Evolutionary conservation across 345 rosid genomes (phyloP).

Genomic region (Dovyalis caffra): DNA sequence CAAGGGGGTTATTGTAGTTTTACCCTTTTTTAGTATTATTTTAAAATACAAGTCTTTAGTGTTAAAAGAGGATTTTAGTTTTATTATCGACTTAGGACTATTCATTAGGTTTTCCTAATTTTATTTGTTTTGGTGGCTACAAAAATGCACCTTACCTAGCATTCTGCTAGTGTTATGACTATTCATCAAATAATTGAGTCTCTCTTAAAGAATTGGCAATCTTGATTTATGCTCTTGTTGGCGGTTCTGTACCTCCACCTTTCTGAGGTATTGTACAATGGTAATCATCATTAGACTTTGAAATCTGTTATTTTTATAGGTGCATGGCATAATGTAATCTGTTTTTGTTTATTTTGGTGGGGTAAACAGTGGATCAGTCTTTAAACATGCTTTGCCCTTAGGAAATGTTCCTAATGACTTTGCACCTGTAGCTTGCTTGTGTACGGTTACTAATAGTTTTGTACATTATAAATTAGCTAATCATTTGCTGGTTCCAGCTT

Average conservation of each 20-base stretch:
- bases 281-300: not conserved
- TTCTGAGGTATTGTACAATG: not conserved
- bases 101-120: not conserved
- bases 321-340: not conserved
- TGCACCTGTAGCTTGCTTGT: not conserved
- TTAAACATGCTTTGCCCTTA: not conserved
- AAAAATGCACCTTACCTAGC: not conserved
- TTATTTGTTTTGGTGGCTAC: not conserved
- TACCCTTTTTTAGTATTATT: no score
- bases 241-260: not conserved
- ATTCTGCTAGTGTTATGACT: not conserved
- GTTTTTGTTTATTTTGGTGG: not conserved
- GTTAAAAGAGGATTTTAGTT: not conserved
- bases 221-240: not conserved
- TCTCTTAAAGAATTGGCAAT: not conserved
- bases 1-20: no score
- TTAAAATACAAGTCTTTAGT: no score
- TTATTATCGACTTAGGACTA: not conserved
- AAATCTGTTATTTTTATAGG: not conserved
- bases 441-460: not conserved
- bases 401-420: no score
- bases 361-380: not conserved
- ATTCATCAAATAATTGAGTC: not conserved
- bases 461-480: not conserved
- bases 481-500: not conserved